Base-by-base conservation (phyloP, 2,329 filamentous ascomycete genomes). In the Aspergillus ruber region DNA sequence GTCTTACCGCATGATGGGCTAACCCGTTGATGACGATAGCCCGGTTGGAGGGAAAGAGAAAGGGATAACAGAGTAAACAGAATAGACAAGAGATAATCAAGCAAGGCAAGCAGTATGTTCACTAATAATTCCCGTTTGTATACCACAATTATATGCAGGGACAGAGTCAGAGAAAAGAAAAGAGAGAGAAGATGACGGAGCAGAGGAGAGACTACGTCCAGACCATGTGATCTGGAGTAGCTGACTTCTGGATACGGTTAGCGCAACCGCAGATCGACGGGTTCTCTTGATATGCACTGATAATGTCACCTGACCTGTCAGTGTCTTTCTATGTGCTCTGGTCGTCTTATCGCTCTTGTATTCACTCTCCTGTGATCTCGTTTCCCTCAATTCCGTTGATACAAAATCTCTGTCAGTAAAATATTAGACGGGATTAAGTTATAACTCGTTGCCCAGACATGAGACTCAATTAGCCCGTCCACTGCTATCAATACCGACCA, bases 1-100 rank as follows among this genome's bases (percentile, higher is more conserved):
- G 10, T 45, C 49, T 46, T 53, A 59, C 57, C 50, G 56, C 56
- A 59, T 59, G 42, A 45, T 56, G 49, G 48, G 36, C 35, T n/a
- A 45, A 20, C 21, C 33, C 6, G 33, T 36, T 36, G 36, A 20
- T 18, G 36, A 21, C 17, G 36, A 21, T 15, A 39, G 36, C 17
- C 17, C 10, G 10, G 7, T 10, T 18, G 18, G 15, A 10, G 6
- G 18, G 18, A 20, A 17, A 15, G 18, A 20, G 36, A 21, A 18
- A 35, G n/a, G n/a, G n/a, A 35, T 35, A 4, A 35, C n/a, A n/a
- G 6, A 35, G 3, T 35, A 17, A 17, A 7, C 13, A 17, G 15
- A 17, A 35, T 39, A 20, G 10, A 39, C 15, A 21, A 18, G 17
- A 18, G 18, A 18, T 12, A 39, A 39, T 39, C 5, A 20, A 39